Evolutionary conservation across 805 yeast genomes (phyloP), one percentile per base, ranked within the genome.

Genomic region (Hyphopichia homilentoma): DNA sequence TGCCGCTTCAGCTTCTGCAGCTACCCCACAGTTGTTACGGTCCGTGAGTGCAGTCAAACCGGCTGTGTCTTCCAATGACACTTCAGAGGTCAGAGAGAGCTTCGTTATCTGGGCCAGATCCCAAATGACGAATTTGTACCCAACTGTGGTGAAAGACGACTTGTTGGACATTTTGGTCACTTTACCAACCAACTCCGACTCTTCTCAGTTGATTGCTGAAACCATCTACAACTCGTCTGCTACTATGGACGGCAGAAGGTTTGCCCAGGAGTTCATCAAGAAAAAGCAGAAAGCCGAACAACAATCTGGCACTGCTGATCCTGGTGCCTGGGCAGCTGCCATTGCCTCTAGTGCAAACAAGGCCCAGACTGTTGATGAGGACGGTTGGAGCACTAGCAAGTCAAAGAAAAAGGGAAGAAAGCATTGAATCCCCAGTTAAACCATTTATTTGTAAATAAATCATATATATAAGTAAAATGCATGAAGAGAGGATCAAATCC

Each of bases 191-290:
- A 56, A 52, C 30, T 47, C 70, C 5, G 96, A 87, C 45, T 77
- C 95, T 0, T 68, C 73, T 30, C 95, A 81, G 54, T 84, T 90
- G 54, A 88, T 90, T 52, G 82, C 95, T 2, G 98, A 90, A 51
- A 86, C 96, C 8, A 79, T 90, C 37, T 88, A 87, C 62, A 79
- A 93, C 16, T 84, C 87, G 39, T 83, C 95, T 25, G 75, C 89
- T 3, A 82, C 89, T 1, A 80, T 90, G 84, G 96, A 93, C 56
- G 97, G 97, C 16, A 79, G 96, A 53, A 73, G 95, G 44, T 90
- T 89, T 66, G 96, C 98, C 0, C 75, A 73, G 35, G 98, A 93
- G 52, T 93, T 93, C 55, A 68, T 82, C 52, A 83, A 81, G 59
- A 79, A 84, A 52, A 81, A 93, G 51, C 73, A 71, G 39, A 71